Conservation (phyloP, 2,329 filamentous ascomycete species). For the Pseudogymnoascus sp. region DNA sequence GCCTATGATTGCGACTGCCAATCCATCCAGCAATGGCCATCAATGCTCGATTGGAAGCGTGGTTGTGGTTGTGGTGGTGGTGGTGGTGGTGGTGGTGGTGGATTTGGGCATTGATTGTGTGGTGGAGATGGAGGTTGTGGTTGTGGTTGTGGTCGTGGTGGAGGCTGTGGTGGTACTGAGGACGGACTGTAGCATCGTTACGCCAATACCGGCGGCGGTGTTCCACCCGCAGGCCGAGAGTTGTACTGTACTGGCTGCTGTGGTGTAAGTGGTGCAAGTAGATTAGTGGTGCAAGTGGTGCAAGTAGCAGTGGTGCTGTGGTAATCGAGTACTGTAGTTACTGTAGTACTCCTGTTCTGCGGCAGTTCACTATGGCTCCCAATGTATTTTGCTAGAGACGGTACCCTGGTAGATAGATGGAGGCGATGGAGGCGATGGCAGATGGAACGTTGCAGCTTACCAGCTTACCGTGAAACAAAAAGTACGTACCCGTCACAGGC, state of each 20-base stretch:
- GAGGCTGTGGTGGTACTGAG: background rate
- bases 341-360: background rate
- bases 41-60: background rate
- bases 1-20: background rate
- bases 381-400: background rate
- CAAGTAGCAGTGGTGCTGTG: background rate
- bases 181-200: background rate
- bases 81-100: background rate
- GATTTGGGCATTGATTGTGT: background rate
- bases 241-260: too few relatives aligned
- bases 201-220: background rate
- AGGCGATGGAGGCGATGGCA: background rate
- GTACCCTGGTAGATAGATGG: background rate
- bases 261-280: background rate
- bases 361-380: background rate
- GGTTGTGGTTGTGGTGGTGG: background rate
- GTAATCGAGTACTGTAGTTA: background rate
- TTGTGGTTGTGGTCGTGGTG: background rate
- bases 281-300: too few relatives aligned
- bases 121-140: background rate
- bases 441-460: background rate
- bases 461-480: background rate
- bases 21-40: background rate
- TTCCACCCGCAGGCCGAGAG: background rate
- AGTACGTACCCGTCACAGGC: background rate